Evolutionary conservation across 2,329 filamentous ascomycete species (phyloP), one percentile per base, ranked within the genome.

Genomic region (Thielaviopsis punctulata): DNA sequence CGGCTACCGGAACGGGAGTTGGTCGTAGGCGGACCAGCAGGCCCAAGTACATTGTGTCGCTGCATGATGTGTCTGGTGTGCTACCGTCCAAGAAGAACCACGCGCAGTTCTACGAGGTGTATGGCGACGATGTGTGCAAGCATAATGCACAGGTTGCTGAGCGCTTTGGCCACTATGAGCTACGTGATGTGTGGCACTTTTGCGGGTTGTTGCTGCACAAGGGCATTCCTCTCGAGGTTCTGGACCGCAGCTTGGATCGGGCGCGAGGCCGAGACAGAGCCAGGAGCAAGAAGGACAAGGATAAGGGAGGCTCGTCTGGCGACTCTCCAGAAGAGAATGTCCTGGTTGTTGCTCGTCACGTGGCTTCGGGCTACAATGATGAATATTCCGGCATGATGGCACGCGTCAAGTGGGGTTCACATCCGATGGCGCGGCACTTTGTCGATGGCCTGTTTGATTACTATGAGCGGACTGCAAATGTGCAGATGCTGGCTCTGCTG

Each of bases 171-270:
- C 76, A 79, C 57, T 64, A 71, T 13, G 86, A 95, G 57, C 66
- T 93, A 25, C 82, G 84, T 23, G 79, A 87, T 58, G 77, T 94
- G 6, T 98, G 92, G 92, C 78, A 77, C 48, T 82, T 95, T 57
- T 72, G 87, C 52, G 82, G 79, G 18, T 70, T 95, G 54, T 71
- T 96, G 5, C 69, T 96, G 45, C 79, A 80, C 57, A 84, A 85
- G 58, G 79, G 86, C 45, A 80, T 89, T 24, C 84, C 84, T 1
- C 68, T 90, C 3, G 75, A 83, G 58, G 68, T 86, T 23, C 66
- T 83, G 44, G 69, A 72, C 3, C 67, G 71, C 25, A 69, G 73
- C 56, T 12, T 52, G n/a, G 43, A 51, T 47, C 45, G 45, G 22
- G 4, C 19, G 23, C 39, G 39, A 21, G 21, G 39, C 49, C 9